Evolutionary conservation across 306 rosid species (phyloP), one percentile per base, ranked within the genome.

Genomic region (Canavalia ensiformis): DNA sequence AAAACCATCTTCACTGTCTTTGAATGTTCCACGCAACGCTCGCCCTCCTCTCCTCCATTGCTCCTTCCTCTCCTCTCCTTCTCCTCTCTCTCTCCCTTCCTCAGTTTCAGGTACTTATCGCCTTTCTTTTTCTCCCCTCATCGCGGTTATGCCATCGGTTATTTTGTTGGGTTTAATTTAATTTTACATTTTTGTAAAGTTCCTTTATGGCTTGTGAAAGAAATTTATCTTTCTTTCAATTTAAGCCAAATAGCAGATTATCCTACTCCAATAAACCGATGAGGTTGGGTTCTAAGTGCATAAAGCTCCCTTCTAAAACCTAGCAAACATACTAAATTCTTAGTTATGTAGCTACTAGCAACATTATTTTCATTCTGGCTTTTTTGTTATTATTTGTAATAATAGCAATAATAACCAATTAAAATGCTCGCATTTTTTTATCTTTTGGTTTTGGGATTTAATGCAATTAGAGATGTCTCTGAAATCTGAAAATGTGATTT

Each of bases 41-140:
- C 80, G 62, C 57, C 42, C 69, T 65, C 80, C 60, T 0, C 60
- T 65, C 50, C 84, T 81, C 34, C 84, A 72, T 65, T 81, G 62
- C 33, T 81, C 84, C 8, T 65, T 81, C 62, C 42, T 58, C 55
- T 81, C 84, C 2, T 54, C 84, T 18, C 80, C 69, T 73, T 64
- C 75, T 4, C 50, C 56, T 55, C 75, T 81, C 75, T 81, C 80
- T 31, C 64, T 58, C 60, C 51, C 28, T 37, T 73, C 84, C 65
- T 73, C 74, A 28, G 0, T 81, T 74, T 74, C 84, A 81, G 84
- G 84, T 81, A 81, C 57, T 62, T 13, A 4, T 44, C 30, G 8
- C 57, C 0, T 7, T 63, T 6, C 25, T 44, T 8, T 45, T 0
- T 42, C 41, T 4, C 3, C 2, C 4, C 4, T 37, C 4, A 37